Conservation (phyloP, 345 rosid genomes). For the Barbarea vulgaris region DNA sequence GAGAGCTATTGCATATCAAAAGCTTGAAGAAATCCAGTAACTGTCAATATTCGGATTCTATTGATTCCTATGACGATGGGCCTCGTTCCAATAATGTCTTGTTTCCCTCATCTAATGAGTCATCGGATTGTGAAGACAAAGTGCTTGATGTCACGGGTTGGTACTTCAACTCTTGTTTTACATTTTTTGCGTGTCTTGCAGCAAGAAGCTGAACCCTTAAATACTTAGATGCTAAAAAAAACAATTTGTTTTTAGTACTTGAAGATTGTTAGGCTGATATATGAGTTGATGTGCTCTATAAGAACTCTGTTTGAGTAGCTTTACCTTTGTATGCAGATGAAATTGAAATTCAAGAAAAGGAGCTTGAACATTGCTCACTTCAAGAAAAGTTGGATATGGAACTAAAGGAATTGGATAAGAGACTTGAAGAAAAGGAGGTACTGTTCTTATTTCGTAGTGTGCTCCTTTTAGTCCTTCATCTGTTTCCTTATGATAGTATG, state of each 20-base stretch:
- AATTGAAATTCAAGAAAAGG: conserved; percentile 70
- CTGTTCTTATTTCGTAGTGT: conserved; percentile 7
- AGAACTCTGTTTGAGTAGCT: conserved; percentile 10
- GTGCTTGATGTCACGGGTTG: conserved; percentile 58
- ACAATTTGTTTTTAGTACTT: neutral
- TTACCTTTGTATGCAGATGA: conserved; percentile 57
- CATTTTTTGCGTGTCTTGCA: neutral
- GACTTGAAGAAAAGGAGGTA: conserved; percentile 96
- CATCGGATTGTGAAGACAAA: conserved; percentile 60
- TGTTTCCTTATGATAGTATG: conserved; percentile 4
- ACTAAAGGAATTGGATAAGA: conserved; percentile 87
- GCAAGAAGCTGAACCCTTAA: conserved; percentile 5
- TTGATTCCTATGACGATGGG: conserved; percentile 66
- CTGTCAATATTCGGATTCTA: conserved; percentile 45
- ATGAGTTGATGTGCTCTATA: neutral
- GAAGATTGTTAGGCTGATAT: conserved; percentile 5
- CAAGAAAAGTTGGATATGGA: conserved; percentile 86
- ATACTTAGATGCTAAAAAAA: neutral
- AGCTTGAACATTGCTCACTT: conserved; percentile 86
- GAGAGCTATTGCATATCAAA: conserved; percentile 67
- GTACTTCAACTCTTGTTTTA: conserved; percentile 2
- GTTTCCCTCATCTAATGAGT: conserved; percentile 60
- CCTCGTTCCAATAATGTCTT: conserved; percentile 52
- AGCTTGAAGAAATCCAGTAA: conserved; percentile 51
- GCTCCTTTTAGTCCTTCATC: conserved; percentile 9